Conservation (phyloP, 495 filamentous ascomycete species). For the Penicillium ochrochloron region DNA sequence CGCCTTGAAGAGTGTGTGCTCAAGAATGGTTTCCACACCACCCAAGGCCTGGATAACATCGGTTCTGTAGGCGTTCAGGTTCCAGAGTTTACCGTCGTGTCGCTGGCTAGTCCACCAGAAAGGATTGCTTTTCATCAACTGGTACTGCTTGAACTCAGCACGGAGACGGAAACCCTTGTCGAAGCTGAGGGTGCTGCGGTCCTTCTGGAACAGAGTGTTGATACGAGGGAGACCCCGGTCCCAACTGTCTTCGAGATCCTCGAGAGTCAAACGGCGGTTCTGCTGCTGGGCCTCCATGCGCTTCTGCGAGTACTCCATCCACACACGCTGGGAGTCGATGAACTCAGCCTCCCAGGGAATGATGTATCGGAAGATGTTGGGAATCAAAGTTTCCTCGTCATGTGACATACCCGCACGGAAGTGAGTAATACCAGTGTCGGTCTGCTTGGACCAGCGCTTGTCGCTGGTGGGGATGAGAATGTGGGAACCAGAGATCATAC, state of each 20-base stretch:
- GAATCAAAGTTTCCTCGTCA: slow-evolving; percentile 96
- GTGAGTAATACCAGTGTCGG: slow-evolving; percentile 95
- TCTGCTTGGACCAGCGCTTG: slow-evolving; percentile 98
- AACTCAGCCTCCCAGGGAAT: slow-evolving; percentile 99
- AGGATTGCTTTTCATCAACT: slow-evolving; percentile 98
- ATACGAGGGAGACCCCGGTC: slow-evolving; percentile 97
- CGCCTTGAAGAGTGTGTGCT: slow-evolving; percentile 98
- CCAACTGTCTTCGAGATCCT: slow-evolving; percentile 99
- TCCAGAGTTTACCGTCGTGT: slow-evolving; percentile 99
- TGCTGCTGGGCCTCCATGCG: slow-evolving; percentile 96
- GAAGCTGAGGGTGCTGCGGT: slow-evolving; percentile 95
- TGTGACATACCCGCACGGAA: slow-evolving; percentile 98
- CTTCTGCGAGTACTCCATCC: slow-evolving; percentile 99
- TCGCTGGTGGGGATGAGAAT: slow-evolving; percentile 98
- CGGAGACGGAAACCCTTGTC: slow-evolving; percentile 98
- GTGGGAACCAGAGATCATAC: slow-evolving; percentile 99
- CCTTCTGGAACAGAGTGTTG: slow-evolving; percentile 99
- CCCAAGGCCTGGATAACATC: slow-evolving; percentile 98
- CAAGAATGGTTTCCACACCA: slow-evolving; percentile 99
- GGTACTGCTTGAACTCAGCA: slow-evolving; percentile 98
- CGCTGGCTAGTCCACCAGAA: slow-evolving; percentile 99
- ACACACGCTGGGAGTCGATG: slow-evolving; percentile 97
- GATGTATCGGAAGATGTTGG: slow-evolving; percentile 99
- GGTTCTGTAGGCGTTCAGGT: slow-evolving; percentile 95
- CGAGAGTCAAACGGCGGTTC: slow-evolving; percentile 90